Conservation (phyloP, 352 stramenopile genomes). For the Phytophthora sp. region DNA sequence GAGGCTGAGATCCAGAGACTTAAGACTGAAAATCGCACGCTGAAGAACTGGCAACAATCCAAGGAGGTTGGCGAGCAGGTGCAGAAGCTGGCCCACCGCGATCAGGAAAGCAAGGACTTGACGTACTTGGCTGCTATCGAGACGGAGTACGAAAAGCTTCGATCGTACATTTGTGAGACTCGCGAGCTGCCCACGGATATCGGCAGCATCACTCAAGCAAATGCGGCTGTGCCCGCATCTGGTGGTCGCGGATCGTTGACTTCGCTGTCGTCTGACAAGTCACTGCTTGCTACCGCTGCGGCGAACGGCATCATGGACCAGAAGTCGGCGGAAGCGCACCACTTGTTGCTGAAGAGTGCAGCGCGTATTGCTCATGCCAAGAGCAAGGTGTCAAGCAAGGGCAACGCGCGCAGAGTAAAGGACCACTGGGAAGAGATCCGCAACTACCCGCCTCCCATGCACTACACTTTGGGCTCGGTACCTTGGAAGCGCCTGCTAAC, state of each 20-base stretch:
- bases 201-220: constrained; percentile 50
- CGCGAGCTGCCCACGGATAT: constrained; percentile 78
- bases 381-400: constrained; percentile 74
- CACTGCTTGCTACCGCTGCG: constrained; percentile 35
- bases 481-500: constrained; percentile 88
- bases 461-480: constrained; percentile 84
- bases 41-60: constrained; percentile 87
- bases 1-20: constrained; percentile 79
- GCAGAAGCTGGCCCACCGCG: constrained; percentile 83
- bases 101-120: constrained; percentile 87
- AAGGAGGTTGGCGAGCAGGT: constrained; percentile 90
- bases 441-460: constrained; percentile 82
- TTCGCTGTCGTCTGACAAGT: constrained; percentile 49
- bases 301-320: constrained; percentile 53
- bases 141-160: constrained; percentile 85
- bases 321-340: constrained; percentile 64
- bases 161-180: constrained; percentile 77
- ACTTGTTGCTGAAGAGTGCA: constrained; percentile 77
- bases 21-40: constrained; percentile 77
- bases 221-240: constrained; percentile 2
- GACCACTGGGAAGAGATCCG: constrained; percentile 91
- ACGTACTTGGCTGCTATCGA: constrained; percentile 84
- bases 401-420: constrained; percentile 82
- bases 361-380: constrained; percentile 67
- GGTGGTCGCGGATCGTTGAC: constrained; percentile 34